phyloP scores from a whole-genome alignment of 164 flowering plant species.

The Saururus chinensis region DNA sequence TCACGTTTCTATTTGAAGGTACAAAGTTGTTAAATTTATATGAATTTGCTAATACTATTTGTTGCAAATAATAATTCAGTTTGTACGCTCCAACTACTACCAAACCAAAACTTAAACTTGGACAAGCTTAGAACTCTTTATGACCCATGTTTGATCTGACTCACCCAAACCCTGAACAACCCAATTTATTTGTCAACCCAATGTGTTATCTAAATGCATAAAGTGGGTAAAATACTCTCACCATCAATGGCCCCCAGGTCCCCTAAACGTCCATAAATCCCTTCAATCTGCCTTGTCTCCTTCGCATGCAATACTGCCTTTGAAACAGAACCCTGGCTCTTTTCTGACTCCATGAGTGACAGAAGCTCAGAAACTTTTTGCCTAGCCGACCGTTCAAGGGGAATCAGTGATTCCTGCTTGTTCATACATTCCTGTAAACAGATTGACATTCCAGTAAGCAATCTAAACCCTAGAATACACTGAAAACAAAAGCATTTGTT shows the following conservation, averaged over 20 bases:
- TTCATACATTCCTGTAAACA: conserved; percentile 50
- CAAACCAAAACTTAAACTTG: too few relatives aligned
- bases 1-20: too few relatives aligned
- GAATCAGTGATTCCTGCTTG: conserved; percentile 62
- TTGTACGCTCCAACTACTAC: too few relatives aligned
- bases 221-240: conserved; percentile 16
- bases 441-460: neutral
- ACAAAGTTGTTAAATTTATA: too few relatives aligned
- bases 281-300: conserved; percentile 59
- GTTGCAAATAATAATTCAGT: too few relatives aligned
- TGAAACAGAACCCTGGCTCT: conserved; percentile 81
- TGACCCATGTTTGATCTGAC: too few relatives aligned
- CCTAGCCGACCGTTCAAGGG: conserved; percentile 86
- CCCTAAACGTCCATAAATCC: conserved; percentile 93
- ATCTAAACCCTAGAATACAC: conserved; percentile 1
- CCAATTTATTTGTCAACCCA: too few relatives aligned
- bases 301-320: conserved; percentile 82
- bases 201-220: neutral
- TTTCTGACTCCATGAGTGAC: conserved; percentile 68
- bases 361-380: conserved; percentile 76
- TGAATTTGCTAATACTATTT: too few relatives aligned
- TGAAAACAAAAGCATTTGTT: too few relatives aligned
- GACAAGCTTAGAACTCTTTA: too few relatives aligned
- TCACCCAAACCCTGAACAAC: too few relatives aligned
- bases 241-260: conserved; percentile 97